Conservation (phyloP, 2,329 filamentous ascomycete genomes). For the Nothopassalora personata region DNA sequence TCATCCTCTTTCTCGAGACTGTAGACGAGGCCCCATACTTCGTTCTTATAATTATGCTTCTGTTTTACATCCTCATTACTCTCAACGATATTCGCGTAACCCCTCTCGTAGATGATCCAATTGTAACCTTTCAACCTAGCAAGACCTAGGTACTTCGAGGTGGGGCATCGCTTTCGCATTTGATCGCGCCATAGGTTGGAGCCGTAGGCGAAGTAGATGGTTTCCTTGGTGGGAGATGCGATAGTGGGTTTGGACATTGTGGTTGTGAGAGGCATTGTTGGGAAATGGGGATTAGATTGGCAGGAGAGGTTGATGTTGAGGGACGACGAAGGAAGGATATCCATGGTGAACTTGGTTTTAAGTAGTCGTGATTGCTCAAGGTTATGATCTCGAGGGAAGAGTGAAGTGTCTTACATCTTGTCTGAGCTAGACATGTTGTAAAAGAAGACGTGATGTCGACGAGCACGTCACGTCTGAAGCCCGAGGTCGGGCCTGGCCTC, state of each 20-base stretch:
- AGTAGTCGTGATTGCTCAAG: not conserved
- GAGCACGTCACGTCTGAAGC: not conserved
- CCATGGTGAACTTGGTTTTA: not conserved
- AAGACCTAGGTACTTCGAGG: conserved; percentile 52
- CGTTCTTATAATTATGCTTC: conserved; percentile 25
- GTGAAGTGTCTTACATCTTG: not conserved
- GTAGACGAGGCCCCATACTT: conserved; percentile 57
- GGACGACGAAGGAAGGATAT: not conserved
- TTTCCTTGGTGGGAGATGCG: conserved; percentile 3
- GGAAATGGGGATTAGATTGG: not conserved
- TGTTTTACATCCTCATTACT: conserved; percentile 1
- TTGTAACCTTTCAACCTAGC: conserved; percentile 52
- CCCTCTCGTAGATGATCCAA: conserved; percentile 63
- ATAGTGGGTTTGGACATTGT: not conserved
- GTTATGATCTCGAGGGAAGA: not conserved
- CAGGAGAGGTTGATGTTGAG: not conserved
- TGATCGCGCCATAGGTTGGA: conserved; percentile 63
- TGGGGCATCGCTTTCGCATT: conserved; percentile 58
- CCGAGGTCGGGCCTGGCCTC: not conserved
- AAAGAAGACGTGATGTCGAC: not conserved
- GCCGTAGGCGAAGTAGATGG: conserved; percentile 60
- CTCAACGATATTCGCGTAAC: conserved; percentile 62
- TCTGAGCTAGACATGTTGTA: not conserved
- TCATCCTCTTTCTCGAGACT: conserved; percentile 49
- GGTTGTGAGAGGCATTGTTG: not conserved